A percentile compares a stretch with the other conserved stretches of the same genome.
Evolutionary conservation across 2,329 filamentous ascomycete genomes (phyloP).

Genomic region (Botryotinia convoluta): DNA sequence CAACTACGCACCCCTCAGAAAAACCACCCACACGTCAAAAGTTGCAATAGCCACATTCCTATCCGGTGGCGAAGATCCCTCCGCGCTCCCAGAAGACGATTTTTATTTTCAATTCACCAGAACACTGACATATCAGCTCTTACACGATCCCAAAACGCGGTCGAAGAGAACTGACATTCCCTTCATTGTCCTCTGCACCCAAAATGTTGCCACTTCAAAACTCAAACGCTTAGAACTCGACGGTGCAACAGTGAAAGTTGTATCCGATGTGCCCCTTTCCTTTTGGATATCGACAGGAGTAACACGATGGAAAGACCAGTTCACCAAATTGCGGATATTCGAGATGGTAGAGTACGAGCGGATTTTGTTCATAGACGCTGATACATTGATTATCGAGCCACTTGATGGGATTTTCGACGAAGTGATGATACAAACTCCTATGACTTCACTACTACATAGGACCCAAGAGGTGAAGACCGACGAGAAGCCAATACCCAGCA

Average conservation of each 20-base stretch:
- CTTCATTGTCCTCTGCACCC: background rate
- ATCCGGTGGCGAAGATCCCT: constrained; percentile 33
- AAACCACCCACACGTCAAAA: constrained; percentile 4
- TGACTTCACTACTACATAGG: constrained; percentile 28
- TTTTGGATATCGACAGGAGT: constrained; percentile 42
- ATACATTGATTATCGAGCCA: constrained; percentile 41
- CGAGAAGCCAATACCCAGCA: constrained; percentile 36
- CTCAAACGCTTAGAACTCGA: background rate
- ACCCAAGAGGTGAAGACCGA: constrained; percentile 30
- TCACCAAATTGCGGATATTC: constrained; percentile 45
- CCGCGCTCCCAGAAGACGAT: constrained; percentile 33
- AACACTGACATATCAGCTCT: constrained; percentile 43
- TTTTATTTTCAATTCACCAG: constrained; percentile 43
- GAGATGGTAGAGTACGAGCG: constrained; percentile 43
- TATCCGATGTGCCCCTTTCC: constrained; percentile 38
- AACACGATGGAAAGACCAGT: constrained; percentile 44
- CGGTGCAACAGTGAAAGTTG: constrained; percentile 41
- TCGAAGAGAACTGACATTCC: constrained; percentile 35
- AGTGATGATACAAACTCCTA: constrained; percentile 24
- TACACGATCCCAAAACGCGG: constrained; percentile 41
- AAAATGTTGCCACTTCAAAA: background rate
- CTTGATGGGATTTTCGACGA: constrained; percentile 44
- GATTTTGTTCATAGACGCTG: constrained; percentile 46
- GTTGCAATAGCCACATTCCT: constrained; percentile 43
- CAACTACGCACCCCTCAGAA: constrained; percentile 3